Evolutionary conservation across 2,329 filamentous ascomycete species (phyloP).

Genomic region (Cladosporium sp.): DNA sequence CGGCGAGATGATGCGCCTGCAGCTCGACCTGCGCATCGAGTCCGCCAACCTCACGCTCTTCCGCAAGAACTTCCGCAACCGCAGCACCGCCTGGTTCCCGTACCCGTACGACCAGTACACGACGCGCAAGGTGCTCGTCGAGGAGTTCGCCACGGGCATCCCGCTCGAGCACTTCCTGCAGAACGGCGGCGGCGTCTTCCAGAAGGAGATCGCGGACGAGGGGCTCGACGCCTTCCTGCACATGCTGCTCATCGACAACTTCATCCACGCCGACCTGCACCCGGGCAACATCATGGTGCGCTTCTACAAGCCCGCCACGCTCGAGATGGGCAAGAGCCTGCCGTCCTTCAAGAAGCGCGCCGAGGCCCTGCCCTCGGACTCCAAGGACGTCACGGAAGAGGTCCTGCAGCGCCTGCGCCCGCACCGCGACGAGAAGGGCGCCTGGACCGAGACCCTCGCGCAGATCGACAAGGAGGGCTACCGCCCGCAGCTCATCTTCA

Average conservation of each 20-base stretch:
- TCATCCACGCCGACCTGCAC: constrained; percentile 92
- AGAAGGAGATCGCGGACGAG: constrained; percentile 89
- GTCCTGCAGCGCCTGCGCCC: constrained; percentile 76
- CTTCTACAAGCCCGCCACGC: constrained; percentile 78
- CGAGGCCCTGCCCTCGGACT: constrained; percentile 37
- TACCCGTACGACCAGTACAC: constrained; percentile 90
- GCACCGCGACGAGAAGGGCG: constrained; percentile 54
- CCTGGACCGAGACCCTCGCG: constrained; percentile 67
- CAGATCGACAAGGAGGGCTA: constrained; percentile 83
- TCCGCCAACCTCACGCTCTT: constrained; percentile 84
- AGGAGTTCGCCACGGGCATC: constrained; percentile 93
- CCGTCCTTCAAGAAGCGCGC: constrained; percentile 15
- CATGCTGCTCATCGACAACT: constrained; percentile 96
- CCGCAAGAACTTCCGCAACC: constrained; percentile 80
- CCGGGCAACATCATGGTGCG: constrained; percentile 99
- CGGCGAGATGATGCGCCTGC: constrained; percentile 97
- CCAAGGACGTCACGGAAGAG: constrained; percentile 76
- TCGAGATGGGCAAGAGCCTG: constrained; percentile 47
- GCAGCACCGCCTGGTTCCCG: constrained; percentile 93
- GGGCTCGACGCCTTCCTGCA: constrained; percentile 91
- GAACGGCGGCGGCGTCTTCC: constrained; percentile 85
- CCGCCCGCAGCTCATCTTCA: constrained; percentile 90
- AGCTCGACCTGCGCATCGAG: constrained; percentile 91
- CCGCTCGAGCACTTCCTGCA: constrained; percentile 85
- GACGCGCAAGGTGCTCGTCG: constrained; percentile 83